A percentile compares a stretch with the other conserved stretches of the same genome.
These are phyloP conservation scores for Ballota nigra DNA, from an alignment of 257 asterid species.

Conservation along the genomic window DNA sequence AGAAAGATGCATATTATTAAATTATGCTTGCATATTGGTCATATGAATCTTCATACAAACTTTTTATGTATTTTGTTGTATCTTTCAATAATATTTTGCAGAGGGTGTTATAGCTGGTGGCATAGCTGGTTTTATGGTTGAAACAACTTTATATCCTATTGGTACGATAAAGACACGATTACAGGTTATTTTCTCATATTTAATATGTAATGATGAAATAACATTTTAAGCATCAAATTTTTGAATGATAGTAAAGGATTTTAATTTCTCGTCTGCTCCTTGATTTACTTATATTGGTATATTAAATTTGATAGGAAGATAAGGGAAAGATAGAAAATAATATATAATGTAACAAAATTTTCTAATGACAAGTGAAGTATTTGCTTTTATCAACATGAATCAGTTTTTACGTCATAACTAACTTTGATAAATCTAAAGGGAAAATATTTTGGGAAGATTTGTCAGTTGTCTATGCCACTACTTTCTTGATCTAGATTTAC, in stretches of 20 bases:
- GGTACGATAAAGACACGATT: too few species aligned
- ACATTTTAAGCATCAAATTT: not conserved
- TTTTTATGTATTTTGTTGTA: not conserved
- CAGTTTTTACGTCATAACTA: too few species aligned
- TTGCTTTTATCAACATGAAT: not conserved
- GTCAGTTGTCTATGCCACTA: too few species aligned
- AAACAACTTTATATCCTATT: too few species aligned
- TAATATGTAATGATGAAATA: not conserved
- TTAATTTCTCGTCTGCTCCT: slow-evolving; percentile 6
- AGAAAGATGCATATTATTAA: not conserved
- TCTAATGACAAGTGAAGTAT: not conserved
- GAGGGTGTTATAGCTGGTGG: too few species aligned
- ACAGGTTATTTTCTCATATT: slow-evolving; percentile 50
- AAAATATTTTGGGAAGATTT: too few species aligned
- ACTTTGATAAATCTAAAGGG: too few species aligned
- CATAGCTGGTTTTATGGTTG: too few species aligned
- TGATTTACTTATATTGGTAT: not conserved
- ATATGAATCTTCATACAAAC: not conserved
- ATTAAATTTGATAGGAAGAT: not conserved
- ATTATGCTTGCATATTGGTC: slow-evolving; percentile 16
- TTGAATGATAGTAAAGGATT: too few species aligned
- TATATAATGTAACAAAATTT: not conserved
- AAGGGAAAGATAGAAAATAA: not conserved
- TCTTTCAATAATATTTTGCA: too few species aligned
- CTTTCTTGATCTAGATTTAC: too few species aligned